Evolutionary conservation across 805 yeast species (phyloP), one percentile per base, ranked within the genome.

Genomic region (Lachancea waltii): DNA sequence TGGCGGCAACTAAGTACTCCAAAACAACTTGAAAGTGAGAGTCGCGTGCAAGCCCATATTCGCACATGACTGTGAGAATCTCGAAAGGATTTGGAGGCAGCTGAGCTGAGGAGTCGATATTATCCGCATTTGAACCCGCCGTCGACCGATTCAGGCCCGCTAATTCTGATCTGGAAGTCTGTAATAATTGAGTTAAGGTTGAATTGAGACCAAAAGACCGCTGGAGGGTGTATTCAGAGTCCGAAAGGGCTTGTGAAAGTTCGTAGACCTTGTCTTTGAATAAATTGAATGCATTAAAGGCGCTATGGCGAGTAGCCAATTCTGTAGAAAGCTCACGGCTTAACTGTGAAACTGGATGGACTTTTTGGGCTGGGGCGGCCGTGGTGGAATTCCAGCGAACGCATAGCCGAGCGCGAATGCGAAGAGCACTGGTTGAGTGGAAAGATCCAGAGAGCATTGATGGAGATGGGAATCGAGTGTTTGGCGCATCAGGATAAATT

Each of bases 21-120:
- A 56, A 42, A 1, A 58, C 51, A 4, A 51, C 40, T 19, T 45
- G 47, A 27, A 57, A 58, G 45, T 58, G 62, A 20, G 50, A 43
- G 7, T 57, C 49, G 16, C 59, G 42, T 3, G 59, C 58, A 21
- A 58, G 42, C 8, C 51, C 45, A 33, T 47, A 47, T 14, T 51
- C 49, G 20, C 56, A 49, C 28, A 53, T 29, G 4, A 49, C 44
- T 23, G 44, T 43, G 17, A 58, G 40, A n/a, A 58, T 46, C 40
- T 50, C 55, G 36, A 44, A 55, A 3, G 62, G 60, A 20, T 38
- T 37, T 3, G 51, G 41, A 2, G 45, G 42, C 16, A 37, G 34
- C 20, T 38, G 38, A n/a, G n/a, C n/a, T n/a, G n/a, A n/a, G n/a
- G n/a, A n/a, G n/a, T n/a, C n/a, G n/a, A n/a, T n/a, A n/a, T n/a